These are phyloP conservation scores for Rhizophora apiculata DNA, from an alignment of 345 rosid species.

Conservation along the genomic window DNA sequence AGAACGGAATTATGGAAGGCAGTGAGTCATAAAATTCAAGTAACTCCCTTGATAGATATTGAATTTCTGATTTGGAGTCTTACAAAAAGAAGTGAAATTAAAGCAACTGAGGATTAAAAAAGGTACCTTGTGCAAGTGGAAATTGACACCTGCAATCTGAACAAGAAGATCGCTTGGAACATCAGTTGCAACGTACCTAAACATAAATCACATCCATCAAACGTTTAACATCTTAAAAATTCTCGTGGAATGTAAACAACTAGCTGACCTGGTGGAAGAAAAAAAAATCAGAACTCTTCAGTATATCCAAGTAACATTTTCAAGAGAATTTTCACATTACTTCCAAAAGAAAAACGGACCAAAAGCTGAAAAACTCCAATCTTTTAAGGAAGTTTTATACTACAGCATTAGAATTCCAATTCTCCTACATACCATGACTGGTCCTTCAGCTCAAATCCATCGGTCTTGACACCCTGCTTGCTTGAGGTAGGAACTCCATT, in stretches of 20 bases:
- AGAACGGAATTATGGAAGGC: constrained; percentile 9
- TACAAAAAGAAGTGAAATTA: constrained; percentile 7
- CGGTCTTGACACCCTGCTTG: constrained; percentile 71
- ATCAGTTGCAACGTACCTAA: constrained; percentile 90
- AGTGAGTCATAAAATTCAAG: constrained; percentile 11
- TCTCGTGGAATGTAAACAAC: too few species aligned
- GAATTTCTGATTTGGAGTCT: background rate
- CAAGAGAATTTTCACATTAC: background rate
- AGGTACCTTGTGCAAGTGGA: constrained; percentile 89
- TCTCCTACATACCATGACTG: constrained; percentile 65
- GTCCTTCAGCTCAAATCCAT: constrained; percentile 84
- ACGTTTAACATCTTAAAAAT: background rate
- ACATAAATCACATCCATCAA: background rate
- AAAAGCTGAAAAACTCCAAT: background rate
- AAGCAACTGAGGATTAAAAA: background rate
- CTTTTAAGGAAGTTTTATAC: too few species aligned
- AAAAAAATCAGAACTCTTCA: too few species aligned
- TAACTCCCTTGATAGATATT: background rate
- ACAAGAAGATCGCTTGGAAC: constrained; percentile 85
- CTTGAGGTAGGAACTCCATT: constrained; percentile 63
- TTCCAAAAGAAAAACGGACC: background rate
- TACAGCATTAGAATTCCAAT: background rate
- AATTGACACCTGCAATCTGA: constrained; percentile 64
- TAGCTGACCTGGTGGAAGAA: constrained; percentile 37
- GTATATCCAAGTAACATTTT: too few species aligned